Evolutionary conservation across 306 rosid species (phyloP).

Genomic region (Sicyos edulis): DNA sequence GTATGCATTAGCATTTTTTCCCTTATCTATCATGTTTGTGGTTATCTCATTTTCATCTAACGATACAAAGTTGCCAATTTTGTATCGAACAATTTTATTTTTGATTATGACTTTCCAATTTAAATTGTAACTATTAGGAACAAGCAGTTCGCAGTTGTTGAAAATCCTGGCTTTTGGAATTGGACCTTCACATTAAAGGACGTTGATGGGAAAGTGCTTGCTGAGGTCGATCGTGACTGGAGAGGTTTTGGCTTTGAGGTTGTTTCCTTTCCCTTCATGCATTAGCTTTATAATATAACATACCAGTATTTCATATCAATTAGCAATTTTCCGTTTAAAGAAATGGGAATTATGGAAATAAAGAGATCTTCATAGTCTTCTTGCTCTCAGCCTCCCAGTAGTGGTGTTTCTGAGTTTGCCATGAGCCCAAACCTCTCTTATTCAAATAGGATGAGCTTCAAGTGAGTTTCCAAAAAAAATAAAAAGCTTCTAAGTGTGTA

Average conservation of each 20-base stretch:
- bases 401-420: conserved; percentile 6
- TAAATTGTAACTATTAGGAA: conserved; percentile 42
- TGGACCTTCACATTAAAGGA: conserved; percentile 96
- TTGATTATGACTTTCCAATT: conserved; percentile 15
- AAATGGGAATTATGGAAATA: background rate
- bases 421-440: background rate
- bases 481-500: background rate
- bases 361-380: conserved; percentile 2
- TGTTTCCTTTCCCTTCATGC: conserved; percentile 26
- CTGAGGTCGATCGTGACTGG: conserved; percentile 92
- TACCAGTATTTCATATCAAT: background rate
- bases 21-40: background rate
- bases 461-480: background rate
- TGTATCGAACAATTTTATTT: background rate
- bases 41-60: background rate
- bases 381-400: background rate
- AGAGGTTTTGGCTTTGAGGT: conserved; percentile 99
- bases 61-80: background rate
- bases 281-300: background rate
- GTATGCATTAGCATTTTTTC: background rate
- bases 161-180: conserved; percentile 95
- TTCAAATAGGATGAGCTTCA: background rate
- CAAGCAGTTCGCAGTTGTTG: conserved; percentile 84
- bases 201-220: conserved; percentile 67
- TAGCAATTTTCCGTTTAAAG: background rate